These are phyloP conservation scores for Eucalyptus camaldulensis DNA, from an alignment of 345 rosid genomes.

Conservation along the genomic window DNA sequence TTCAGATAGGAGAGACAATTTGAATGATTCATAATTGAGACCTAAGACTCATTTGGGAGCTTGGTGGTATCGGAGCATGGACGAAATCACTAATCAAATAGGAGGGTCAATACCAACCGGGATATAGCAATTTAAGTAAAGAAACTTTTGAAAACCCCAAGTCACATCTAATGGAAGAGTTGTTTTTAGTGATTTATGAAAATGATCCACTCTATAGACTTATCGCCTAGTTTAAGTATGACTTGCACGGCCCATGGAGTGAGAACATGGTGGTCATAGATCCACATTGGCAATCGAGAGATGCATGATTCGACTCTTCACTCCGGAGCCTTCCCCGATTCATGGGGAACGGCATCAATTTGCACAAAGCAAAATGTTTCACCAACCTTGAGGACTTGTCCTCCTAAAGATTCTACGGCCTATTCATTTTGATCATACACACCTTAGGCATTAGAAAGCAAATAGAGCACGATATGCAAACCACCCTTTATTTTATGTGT, in stretches of 20 bases:
- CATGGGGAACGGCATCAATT: not conserved
- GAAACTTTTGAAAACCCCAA: not conserved
- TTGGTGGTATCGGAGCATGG: not conserved
- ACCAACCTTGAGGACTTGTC: not conserved
- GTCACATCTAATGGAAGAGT: not conserved
- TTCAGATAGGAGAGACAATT: not conserved
- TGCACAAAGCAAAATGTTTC: not conserved
- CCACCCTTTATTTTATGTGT: not conserved
- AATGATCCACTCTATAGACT: not conserved
- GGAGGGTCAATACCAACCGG: fast-evolving
- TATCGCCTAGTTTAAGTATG: not conserved
- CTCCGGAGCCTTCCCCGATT: not conserved
- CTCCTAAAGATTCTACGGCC: not conserved
- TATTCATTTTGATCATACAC: not conserved
- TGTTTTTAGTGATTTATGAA: not conserved
- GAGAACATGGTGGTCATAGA: not conserved
- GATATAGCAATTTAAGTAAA: not conserved
- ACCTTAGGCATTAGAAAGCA: not conserved
- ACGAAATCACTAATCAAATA: not conserved
- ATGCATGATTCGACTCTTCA: not conserved
- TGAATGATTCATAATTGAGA: not conserved
- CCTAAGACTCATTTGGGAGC: not conserved
- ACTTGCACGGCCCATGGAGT: not conserved
- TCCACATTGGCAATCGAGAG: not conserved
- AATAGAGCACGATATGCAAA: not conserved